Conservation (phyloP, 805 yeast species). For the Sugiyamaella boreocaroliniensis region DNA sequence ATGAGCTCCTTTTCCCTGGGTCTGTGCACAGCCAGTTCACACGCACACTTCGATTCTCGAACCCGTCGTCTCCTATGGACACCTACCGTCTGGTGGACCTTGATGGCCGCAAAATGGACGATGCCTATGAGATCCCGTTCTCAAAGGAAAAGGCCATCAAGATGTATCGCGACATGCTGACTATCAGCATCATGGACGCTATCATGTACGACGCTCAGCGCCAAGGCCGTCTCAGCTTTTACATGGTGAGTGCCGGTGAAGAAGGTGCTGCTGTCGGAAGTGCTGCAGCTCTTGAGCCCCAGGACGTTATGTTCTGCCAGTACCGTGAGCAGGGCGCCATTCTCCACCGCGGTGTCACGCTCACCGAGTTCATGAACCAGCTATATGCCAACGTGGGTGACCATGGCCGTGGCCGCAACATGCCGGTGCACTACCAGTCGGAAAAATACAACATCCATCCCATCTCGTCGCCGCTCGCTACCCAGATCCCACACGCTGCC, state of each 20-base stretch:
- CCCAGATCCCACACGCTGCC: slow-evolving; percentile 33
- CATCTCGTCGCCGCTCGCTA: slow-evolving; percentile 30
- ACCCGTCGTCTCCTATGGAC: slow-evolving; percentile 20
- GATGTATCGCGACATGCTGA: slow-evolving; percentile 30
- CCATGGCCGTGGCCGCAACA: slow-evolving; percentile 27
- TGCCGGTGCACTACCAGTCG: slow-evolving; percentile 32
- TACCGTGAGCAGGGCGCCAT: slow-evolving; percentile 31
- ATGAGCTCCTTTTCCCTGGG: slow-evolving; percentile 26
- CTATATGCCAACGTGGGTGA: slow-evolving; percentile 27
- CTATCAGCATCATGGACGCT: slow-evolving; percentile 27
- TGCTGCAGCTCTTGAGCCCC: slow-evolving; percentile 27
- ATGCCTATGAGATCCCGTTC: slow-evolving; percentile 20
- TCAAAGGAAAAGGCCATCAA: slow-evolving; percentile 21
- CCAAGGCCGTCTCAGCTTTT: slow-evolving; percentile 31
- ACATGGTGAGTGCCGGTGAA: slow-evolving; percentile 34
- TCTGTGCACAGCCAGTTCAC: slow-evolving; percentile 22
- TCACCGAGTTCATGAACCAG: slow-evolving; percentile 29
- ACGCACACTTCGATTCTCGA: slow-evolving; percentile 12
- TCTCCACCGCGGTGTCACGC: slow-evolving; percentile 28
- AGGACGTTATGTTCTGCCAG: slow-evolving; percentile 29
- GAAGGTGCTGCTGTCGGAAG: slow-evolving; percentile 32
- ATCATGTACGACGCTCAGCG: slow-evolving; percentile 33
- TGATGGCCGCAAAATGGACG: slow-evolving; percentile 25
- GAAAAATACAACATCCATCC: slow-evolving; percentile 28
- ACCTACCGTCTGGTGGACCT: slow-evolving; percentile 27